These are phyloP conservation scores for Aristolochia fimbriata DNA, from an alignment of 164 flowering plant genomes.

Conservation along the genomic window DNA sequence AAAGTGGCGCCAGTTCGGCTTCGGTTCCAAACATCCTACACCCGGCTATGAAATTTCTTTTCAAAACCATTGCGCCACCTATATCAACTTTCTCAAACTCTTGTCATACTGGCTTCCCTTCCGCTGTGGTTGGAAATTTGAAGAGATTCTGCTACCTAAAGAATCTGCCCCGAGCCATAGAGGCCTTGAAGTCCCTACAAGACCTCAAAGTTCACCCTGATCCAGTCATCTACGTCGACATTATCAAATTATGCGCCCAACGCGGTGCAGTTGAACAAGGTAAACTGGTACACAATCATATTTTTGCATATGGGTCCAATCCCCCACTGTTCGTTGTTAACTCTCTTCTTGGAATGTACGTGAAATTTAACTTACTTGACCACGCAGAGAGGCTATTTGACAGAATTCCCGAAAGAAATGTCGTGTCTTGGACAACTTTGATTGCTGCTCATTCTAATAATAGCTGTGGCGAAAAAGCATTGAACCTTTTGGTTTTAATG, in stretches of 20 bases:
- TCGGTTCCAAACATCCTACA: no score
- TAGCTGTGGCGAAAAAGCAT: slow-evolving; percentile 30
- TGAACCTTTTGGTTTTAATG: slow-evolving; percentile 49
- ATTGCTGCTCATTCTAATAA: slow-evolving; percentile 47
- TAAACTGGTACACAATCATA: slow-evolving; percentile 41
- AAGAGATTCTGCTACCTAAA: slow-evolving; percentile 41
- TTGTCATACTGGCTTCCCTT: not conserved
- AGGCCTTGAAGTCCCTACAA: slow-evolving; percentile 44
- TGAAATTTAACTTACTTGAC: slow-evolving; percentile 40
- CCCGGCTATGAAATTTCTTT: no score
- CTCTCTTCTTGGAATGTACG: slow-evolving; percentile 53
- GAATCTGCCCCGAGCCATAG: slow-evolving; percentile 54
- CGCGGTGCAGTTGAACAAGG: slow-evolving; percentile 38
- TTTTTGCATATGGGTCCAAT: slow-evolving; percentile 39
- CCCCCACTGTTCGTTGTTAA: slow-evolving; percentile 58
- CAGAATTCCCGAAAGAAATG: slow-evolving; percentile 63
- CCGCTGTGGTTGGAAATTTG: slow-evolving; percentile 36
- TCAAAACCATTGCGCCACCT: no score
- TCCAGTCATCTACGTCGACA: slow-evolving; percentile 50
- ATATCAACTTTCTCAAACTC: no score
- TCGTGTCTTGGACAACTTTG: slow-evolving; percentile 86
- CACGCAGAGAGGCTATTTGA: slow-evolving; percentile 61
- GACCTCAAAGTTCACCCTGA: slow-evolving; percentile 41
- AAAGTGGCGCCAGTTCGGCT: no score
- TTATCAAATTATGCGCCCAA: slow-evolving; percentile 61